phyloP scores from a whole-genome alignment of 106 monocot genomes.

The Triglochin maritima region DNA sequence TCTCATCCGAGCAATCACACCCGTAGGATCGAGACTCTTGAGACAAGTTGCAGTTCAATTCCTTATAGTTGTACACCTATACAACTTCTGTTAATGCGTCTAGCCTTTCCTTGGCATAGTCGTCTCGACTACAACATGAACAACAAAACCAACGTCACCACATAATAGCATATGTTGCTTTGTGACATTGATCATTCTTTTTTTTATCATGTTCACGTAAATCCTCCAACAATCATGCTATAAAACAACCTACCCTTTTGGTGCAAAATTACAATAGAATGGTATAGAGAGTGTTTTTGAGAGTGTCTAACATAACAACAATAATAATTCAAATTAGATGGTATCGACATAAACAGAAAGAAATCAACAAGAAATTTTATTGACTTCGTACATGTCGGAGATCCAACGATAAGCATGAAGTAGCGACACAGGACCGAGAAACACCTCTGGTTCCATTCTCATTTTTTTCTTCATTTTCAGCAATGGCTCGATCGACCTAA shows the following conservation, averaged over 20 bases:
- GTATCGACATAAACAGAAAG: neutral
- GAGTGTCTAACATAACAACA: too few relatives aligned
- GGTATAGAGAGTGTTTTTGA: too few relatives aligned
- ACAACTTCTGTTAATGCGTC: constrained; percentile 43
- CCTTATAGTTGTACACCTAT: constrained; percentile 45
- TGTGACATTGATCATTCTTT: too few relatives aligned
- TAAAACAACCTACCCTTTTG: too few relatives aligned
- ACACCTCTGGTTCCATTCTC: constrained; percentile 35
- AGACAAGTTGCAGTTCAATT: constrained; percentile 51
- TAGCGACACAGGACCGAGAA: constrained; percentile 46
- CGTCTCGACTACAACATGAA: constrained; percentile 36
- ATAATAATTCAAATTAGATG: too few relatives aligned
- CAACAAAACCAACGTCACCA: neutral
- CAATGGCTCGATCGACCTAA: constrained; percentile 20
- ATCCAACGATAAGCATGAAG: constrained; percentile 65
- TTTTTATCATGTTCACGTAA: too few relatives aligned
- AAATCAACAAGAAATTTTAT: too few relatives aligned
- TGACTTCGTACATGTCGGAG: constrained; percentile 33
- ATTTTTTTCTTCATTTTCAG: constrained; percentile 8
- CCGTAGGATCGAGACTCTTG: constrained; percentile 18
- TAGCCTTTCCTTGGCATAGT: constrained; percentile 44
- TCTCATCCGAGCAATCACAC: constrained; percentile 13
- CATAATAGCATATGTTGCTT: too few relatives aligned
- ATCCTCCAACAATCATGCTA: too few relatives aligned
- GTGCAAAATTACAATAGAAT: too few relatives aligned